These are phyloP conservation scores for Pichia sp. DNA, from an alignment of 1,139 yeast species.

Conservation along the genomic window DNA sequence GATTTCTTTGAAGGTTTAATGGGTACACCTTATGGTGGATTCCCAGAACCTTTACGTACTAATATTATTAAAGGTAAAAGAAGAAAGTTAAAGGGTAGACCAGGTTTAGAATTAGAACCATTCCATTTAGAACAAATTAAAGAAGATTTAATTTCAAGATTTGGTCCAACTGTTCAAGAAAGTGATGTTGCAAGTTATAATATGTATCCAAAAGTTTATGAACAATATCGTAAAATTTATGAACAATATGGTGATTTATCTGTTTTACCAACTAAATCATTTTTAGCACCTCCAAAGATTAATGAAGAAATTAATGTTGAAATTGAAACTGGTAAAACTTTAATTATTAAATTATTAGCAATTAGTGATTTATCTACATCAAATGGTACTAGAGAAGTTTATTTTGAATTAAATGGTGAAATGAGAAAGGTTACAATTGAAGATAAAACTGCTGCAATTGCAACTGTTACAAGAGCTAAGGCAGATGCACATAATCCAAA, in stretches of 20 bases:
- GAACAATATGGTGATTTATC: constrained; percentile 89
- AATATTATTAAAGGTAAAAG: constrained; percentile 86
- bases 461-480: constrained; percentile 80
- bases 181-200: constrained; percentile 90
- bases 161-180: constrained; percentile 55
- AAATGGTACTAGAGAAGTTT: constrained; percentile 92
- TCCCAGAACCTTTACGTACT: constrained; percentile 97
- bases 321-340: constrained; percentile 90
- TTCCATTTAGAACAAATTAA: constrained; percentile 66
- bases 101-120: constrained; percentile 85
- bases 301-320: constrained; percentile 87
- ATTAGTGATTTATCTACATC: constrained; percentile 80
- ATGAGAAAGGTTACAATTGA: constrained; percentile 90
- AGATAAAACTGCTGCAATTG: constrained; percentile 81
- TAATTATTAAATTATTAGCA: constrained; percentile 87
- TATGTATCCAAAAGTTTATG: constrained; percentile 97
- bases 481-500: constrained; percentile 82
- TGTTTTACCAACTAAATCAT: constrained; percentile 85
- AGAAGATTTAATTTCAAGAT: constrained; percentile 64
- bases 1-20: constrained; percentile 98
- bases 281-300: constrained; percentile 78
- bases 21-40: constrained; percentile 99
- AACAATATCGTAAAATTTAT: constrained; percentile 66
- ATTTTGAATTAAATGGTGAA: constrained; percentile 97
- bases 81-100: constrained; percentile 80